These are phyloP conservation scores for Nymphaea colorata DNA, from an alignment of 164 flowering plant genomes.

Conservation along the genomic window DNA sequence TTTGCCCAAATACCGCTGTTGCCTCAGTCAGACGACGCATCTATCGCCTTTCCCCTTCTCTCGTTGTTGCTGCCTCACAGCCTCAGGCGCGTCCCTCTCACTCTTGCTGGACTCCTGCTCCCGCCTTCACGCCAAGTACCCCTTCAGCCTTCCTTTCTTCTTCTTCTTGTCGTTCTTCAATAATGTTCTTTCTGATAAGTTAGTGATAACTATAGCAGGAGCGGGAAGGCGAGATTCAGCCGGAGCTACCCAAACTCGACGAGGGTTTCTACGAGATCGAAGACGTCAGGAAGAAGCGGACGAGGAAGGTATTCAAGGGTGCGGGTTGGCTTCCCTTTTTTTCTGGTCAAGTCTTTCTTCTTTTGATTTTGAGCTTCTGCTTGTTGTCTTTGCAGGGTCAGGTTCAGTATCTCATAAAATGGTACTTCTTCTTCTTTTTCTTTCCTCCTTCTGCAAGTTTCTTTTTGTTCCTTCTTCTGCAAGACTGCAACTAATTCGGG, in stretches of 20 bases:
- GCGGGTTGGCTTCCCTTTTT: neutral
- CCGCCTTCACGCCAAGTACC: too few species aligned
- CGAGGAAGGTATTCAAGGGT: slow-evolving; percentile 53
- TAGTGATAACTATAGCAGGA: too few species aligned
- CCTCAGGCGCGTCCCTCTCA: too few species aligned
- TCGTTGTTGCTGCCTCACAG: too few species aligned
- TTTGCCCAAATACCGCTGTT: too few species aligned
- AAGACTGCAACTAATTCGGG: neutral
- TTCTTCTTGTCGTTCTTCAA: too few species aligned
- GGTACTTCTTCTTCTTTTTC: slow-evolving; percentile 21
- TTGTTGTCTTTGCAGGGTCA: slow-evolving; percentile 34
- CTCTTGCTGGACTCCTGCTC: too few species aligned
- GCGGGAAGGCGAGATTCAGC: slow-evolving; percentile 12
- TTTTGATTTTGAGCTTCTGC: neutral
- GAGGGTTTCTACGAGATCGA: slow-evolving; percentile 90
- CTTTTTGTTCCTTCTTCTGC: neutral
- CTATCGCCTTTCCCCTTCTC: too few species aligned
- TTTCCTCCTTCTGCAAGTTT: neutral
- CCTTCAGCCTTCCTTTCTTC: too few species aligned
- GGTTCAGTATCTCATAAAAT: slow-evolving; percentile 74
- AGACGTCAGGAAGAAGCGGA: slow-evolving; percentile 59
- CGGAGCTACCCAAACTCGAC: slow-evolving; percentile 49
- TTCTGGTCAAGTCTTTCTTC: neutral
- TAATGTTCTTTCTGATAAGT: too few species aligned
- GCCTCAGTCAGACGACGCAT: too few species aligned